Base-by-base conservation (phyloP, 768 basidiomycete species). In the Gautieria morchelliformis region DNA sequence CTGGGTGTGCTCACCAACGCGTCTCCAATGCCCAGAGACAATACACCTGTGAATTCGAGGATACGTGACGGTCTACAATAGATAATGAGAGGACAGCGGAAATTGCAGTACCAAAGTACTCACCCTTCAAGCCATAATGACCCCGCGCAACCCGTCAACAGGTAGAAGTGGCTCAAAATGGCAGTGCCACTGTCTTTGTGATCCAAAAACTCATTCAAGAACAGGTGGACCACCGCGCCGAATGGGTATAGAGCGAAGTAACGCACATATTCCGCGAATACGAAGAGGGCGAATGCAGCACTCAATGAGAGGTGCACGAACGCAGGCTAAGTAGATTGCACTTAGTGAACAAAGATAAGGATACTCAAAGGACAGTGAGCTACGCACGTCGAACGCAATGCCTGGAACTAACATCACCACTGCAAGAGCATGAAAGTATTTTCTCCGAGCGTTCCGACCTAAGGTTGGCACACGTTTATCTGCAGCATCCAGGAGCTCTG, bases 221-320 rank as follows among this genome's bases (percentile, higher is more conserved):
- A 99, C 56, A 97, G 73, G 71, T 99, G 96, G 19, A 99, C 83
- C 11, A 83, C 75, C 10, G 89, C 94, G 14, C 93, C 93, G 64
- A 97, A 89, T 3, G 96, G 96, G 72, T 96, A 97, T 50, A 99
- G 81, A 39, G 96, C 96, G 71, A 98, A 99, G 71, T 97, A 99
- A 58, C 96, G 90, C 61, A 97, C 82, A 74, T 97, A 98, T 73
- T 99, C 96, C 58, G 90, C 85, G 68, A 99, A 97, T 22, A 85
- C 90, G 74, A 99, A 98, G 62, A 92, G 70, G 9, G 96, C 86
- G 70, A 99, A 98, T 1, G 95, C 95, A 19, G 83, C 86, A 64
- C 90, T 94, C 74, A 99, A 96, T 9, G 93, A 84, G 45, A 98
- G 74, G 69, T 98, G 94, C 33, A 90, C 85, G 72, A 99, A 99